Base-by-base conservation (phyloP, 768 basidiomycete species). In the Boletus rex-veris region DNA sequence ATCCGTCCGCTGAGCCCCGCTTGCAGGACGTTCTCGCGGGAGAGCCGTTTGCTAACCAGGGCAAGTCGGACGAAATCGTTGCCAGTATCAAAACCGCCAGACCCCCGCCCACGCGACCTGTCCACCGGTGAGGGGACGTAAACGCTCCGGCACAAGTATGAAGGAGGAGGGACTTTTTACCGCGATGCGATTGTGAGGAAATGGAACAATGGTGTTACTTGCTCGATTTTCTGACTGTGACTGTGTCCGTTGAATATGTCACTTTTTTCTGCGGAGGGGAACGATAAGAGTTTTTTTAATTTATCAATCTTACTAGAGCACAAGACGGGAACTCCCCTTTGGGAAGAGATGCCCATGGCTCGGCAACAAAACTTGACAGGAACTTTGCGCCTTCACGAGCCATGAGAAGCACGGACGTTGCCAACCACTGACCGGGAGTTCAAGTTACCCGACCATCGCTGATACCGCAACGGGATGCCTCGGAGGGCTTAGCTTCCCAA, bases 401-500 rank as follows among this genome's bases (percentile, higher is more conserved):
- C n/a, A 26, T 31, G 38, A 5, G 43, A 41, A 26, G 38, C n/a
- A 2, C 7, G 26, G 35, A 6, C 18, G 30, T 19, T 46, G 11
- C 18, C 10, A 26, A 3, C 15, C 30, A 41, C 8, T 18, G n/a
- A 28, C 28, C 48, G 53, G 40, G 38, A 18, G 16, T 31, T 33
- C 15, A 42, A 30, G 31, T 28, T 36, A n/a, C 30, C 45, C 52
- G 45, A 12, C 7, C 7, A 28, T 28, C 28, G 28, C 28, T 36
- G 48, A 30, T 38, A 18, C 46, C 36, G 38, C 39, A 48, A 60
- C 10, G 37, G 30, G 58, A 42, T 21, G 24, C 16, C 59, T 24
- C 45, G 15, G 51, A 26, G 39, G 37, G 6, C 8, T 15, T 11
- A 12, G 19, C 21, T 35, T 35, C 18, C 33, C 21, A 24, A 15